Base-by-base conservation (phyloP, 2,329 filamentous ascomycete species). In the Claviceps maximensis region DNA sequence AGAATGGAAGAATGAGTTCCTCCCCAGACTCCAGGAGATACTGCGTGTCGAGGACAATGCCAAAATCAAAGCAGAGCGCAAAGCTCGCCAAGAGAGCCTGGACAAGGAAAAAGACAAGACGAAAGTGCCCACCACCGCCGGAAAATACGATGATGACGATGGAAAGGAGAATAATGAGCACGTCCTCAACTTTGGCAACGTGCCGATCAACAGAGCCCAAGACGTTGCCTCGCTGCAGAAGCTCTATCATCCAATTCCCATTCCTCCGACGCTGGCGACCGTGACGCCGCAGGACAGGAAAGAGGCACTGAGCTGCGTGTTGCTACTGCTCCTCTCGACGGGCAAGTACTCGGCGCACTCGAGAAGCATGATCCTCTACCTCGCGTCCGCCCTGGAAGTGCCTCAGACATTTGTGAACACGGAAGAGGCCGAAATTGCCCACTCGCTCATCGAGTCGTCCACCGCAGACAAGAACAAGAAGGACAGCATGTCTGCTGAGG, bases 301-400 rank as follows among this genome's bases (percentile, higher is more conserved):
- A 46, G 76, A 88, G 55, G 75, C 84, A 2, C 67, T 91, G 13
- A 84, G 87, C 65, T 84, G 84, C 19, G 67, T 87, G 8, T 69
- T 91, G 8, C 73, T 93, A 1, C 70, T 90, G 4, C 67, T 90
- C 7, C 72, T 93, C 3, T 86, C 83, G 10, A 73, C 85, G 1
- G 83, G 89, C 38, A 81, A 82, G 56, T 93, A 93, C 64, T 83
- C 80, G 23, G 84, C 86, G 4, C 78, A 89, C 63, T 88, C 87
- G 1, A 76, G 87, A 10, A 74, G 82, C 1, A 66, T 93, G 31
- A 71, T 87, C 12, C 74, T 88, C 31, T 77, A 85, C 56, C 71
- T 90, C 6, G 74, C 84, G 0, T 86, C 83, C 1, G 81, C 83
- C 3, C 72, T 93, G 17, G 73, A 77, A 27, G 67, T 93, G 12